Base-by-base conservation (phyloP, 257 asterid species). In the Salvia miltiorrhiza region DNA sequence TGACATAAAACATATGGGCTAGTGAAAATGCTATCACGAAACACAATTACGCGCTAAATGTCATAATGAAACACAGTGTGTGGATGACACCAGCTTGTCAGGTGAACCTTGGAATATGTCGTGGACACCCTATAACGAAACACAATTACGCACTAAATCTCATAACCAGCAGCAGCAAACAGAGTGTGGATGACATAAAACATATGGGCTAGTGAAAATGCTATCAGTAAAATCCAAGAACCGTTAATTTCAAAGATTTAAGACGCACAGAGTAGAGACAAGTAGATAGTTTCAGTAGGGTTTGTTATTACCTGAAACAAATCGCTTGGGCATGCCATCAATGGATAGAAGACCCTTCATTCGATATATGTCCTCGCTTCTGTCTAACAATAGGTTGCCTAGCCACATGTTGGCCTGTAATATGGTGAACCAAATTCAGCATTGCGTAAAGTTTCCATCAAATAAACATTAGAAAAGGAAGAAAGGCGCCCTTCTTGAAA, bases 71-170 rank as follows among this genome's bases (percentile, higher is more conserved):
- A n/a, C n/a, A n/a, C n/a, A n/a, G n/a, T n/a, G n/a, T n/a, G n/a
- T n/a, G n/a, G n/a, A n/a, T n/a, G n/a, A n/a, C n/a, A n/a, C n/a
- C n/a, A n/a, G n/a, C n/a, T 96, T 73, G 64, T 94, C 99, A 0
- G 97, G 97, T 6, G 99, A 94, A 10, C 97, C 97, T 84, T 94
- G 96, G 85, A 90, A 94, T 77, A 94, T 87, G 74, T 94, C 97
- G 37, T 89, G 99, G 52, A 94, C 99, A 72, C 99, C 97, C 96
- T 93, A 80, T 58, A 53, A 24, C 9, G n/a, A 12, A 12, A 11
- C 10, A 47, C 33, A 9, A 57, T 21, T 13, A 52, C 2, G n/a
- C 66, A 26, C 4, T 30, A 30, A 2, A 30, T 30, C 35, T 30
- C 35, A 30, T 30, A 30, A 30, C 33, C 33, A 30, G 35, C 35